Evolutionary conservation across 106 monocot genomes (phyloP), one percentile per base, ranked within the genome.

Genomic region (Dioscorea zingiberensis): DNA sequence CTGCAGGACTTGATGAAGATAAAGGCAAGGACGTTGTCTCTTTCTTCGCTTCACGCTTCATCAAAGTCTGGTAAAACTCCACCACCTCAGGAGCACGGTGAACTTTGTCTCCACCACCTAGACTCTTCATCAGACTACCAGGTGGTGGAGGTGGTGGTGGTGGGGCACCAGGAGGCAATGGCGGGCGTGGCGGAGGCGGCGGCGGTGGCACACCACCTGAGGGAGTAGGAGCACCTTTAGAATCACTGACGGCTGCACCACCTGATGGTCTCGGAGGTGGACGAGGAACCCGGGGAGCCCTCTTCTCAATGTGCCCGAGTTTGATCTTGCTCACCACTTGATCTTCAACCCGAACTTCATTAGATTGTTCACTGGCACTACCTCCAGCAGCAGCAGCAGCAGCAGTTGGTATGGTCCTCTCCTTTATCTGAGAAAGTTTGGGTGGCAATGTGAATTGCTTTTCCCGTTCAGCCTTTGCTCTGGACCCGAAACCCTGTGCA

Each of bases 51-150:
- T 91, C 95, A 22, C 95, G 80, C 67, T 88, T 91, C 95, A 95
- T 95, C 74, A 95, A 71, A 25, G 91, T 79, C 60, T 95, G 95
- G 49, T 95, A n/a, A n/a, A n/a, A n/a, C n/a, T n/a, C n/a, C n/a
- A n/a, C n/a, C n/a, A n/a, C n/a, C n/a, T n/a, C n/a, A 54, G 95
- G 95, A 21, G 91, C 95, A 1, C 95, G 80, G 57, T 88, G 87
- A 24, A 95, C 91, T 73, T 85, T 85, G 56, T 77, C 76, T 6
- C 80, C 84, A 46, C 76, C 67, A 44, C 25, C 60, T 4, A 63
- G 23, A 19, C 64, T 78, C 70, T 84, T 87, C 26, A 70, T 46
- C 5, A 78, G 65, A 45, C 83, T 78, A 13, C 88, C 81, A 59
- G 81, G 91, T 0, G 86, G 86, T 3, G 93, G 87, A 2, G 91